Evolutionary conservation across 768 basidiomycete genomes (phyloP), one percentile per base, ranked within the genome.

Genomic region (Mycena albidolilacea): DNA sequence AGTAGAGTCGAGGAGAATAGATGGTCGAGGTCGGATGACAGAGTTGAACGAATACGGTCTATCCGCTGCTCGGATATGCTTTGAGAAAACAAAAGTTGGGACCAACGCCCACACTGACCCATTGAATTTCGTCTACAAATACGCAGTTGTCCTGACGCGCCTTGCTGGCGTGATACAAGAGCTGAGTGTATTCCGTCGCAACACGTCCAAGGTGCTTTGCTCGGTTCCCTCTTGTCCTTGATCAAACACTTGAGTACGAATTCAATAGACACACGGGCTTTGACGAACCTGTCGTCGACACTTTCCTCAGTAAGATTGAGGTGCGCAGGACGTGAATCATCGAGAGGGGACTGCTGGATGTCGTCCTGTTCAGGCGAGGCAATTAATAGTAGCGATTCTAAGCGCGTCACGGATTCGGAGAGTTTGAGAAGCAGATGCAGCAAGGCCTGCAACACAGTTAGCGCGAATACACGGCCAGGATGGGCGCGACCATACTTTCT

Each of bases 371-470:
- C 82, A 15, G 89, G 87, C 17, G 89, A 85, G 46, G 91, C 72
- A 69, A 96, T 95, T 17, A 92, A 84, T 19, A 99, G 87, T 30
- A 99, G 87, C 7, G 91, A 92, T 80, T 99, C 98, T 6, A 98
- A 89, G 63, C 98, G 91, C 14, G 91, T 89, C 19, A 97, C 89
- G 17, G 95, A 95, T 77, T 99, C 98, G 37, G 97, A 97, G 58
- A 99, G 92, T 82, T 96, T 96, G 73, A 98, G 88, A 5, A 99
- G 87, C 14, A 97, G 87, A 75, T 97, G 93, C 21, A 99, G 87
- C 59, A 97, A 84, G 0, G 94, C 91, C 96, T 97, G 46, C 76
- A 54, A 58, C 30, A 65, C 11, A 64, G 50, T 60, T 69, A 12
- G 64, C 67, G 61, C 6, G 59, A 69, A 67, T 62, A 60, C 35